A percentile compares a stretch with the other conserved stretches of the same genome.
These are phyloP conservation scores for Pleomassaria siparia DNA, from an alignment of 2,329 filamentous ascomycete species.

Conservation along the genomic window DNA sequence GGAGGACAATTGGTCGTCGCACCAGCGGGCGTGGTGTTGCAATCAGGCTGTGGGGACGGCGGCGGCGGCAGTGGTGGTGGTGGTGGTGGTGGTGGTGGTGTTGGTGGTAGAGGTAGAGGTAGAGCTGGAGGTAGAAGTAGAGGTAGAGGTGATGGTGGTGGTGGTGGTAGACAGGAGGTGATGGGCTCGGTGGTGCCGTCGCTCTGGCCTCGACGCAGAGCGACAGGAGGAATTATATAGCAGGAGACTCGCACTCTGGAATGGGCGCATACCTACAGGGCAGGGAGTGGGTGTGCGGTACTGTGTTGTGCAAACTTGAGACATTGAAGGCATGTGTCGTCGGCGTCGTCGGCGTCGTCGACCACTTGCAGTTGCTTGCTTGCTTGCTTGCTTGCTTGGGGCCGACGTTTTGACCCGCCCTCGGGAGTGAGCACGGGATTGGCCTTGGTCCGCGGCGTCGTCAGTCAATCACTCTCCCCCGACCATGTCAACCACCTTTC, in stretches of 20 bases:
- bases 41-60: neutral
- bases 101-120: neutral
- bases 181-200: conserved; percentile 4
- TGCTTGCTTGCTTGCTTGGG: too few species aligned
- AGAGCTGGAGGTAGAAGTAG: neutral
- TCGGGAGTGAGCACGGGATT: neutral
- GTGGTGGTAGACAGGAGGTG: conserved; percentile 4
- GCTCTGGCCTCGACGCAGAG: conserved; percentile 7
- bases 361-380: too few species aligned
- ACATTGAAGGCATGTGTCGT: conserved; percentile 19
- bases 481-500: neutral
- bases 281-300: conserved; percentile 7
- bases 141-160: neutral
- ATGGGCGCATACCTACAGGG: conserved; percentile 21
- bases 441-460: neutral
- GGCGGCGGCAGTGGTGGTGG: neutral
- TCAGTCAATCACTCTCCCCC: too few species aligned
- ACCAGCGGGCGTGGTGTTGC: neutral
- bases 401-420: neutral
- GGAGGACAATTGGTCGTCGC: neutral
- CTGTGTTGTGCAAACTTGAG: conserved; percentile 24
- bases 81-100: neutral
- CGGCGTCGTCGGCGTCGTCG: too few species aligned
- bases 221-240: conserved; percentile 16
- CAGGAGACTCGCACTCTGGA: conserved; percentile 12